Evolutionary conservation across 2,329 filamentous ascomycete genomes (phyloP).

Genomic region (Alternaria angustiovoidea): DNA sequence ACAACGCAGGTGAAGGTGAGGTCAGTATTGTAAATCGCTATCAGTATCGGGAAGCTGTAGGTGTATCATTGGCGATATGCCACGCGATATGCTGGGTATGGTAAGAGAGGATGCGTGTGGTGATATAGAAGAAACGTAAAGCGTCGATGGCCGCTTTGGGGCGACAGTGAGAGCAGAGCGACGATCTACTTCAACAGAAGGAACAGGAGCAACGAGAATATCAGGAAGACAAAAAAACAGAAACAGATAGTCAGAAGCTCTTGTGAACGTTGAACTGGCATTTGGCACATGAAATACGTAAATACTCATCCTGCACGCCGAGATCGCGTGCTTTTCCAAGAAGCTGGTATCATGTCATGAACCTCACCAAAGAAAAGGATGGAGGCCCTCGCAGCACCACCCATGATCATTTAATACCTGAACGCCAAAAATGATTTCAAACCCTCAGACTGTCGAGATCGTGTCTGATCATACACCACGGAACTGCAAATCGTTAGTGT

Average conservation of each 20-base stretch:
- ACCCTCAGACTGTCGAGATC: neutral
- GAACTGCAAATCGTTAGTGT: conserved; percentile 55
- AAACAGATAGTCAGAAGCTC: neutral
- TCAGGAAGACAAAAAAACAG: neutral
- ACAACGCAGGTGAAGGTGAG: conserved; percentile 15
- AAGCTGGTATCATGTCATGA: conserved; percentile 33
- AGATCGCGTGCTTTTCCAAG: conserved; percentile 8
- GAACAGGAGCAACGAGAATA: neutral
- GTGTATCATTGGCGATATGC: neutral
- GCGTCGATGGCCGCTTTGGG: neutral
- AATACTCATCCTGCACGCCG: conserved; percentile 13
- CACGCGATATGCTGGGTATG: neutral
- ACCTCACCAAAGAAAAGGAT: conserved; percentile 6
- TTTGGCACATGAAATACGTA: conserved; percentile 10
- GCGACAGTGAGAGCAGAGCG: neutral
- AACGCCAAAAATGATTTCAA: conserved; percentile 13
- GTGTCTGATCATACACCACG: conserved; percentile 54
- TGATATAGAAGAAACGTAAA: neutral
- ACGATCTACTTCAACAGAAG: neutral
- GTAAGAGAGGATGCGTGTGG: neutral
- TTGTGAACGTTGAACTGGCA: neutral
- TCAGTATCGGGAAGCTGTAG: neutral
- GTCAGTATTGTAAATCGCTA: neutral
- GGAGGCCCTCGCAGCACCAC: conserved; percentile 8
- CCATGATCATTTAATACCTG: conserved; percentile 8